Percentiles rank a stretch among this genome's conserved stretches.
These are phyloP conservation scores for Paecilomyces sp. DNA, from an alignment of 2,329 filamentous ascomycete species.

Conservation along the genomic window DNA sequence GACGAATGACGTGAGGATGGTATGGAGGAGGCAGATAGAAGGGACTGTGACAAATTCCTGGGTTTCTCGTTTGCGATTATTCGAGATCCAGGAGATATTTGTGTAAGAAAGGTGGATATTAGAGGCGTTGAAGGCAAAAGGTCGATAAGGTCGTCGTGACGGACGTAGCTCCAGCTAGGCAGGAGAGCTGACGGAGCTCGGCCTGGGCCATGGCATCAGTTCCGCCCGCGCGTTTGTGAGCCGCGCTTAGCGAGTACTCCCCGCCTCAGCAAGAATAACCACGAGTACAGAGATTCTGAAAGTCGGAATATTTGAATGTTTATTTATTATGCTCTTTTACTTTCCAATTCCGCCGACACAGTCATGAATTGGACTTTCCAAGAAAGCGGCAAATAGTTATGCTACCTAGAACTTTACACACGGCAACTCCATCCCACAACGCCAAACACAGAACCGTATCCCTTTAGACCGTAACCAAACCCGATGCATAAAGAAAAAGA, in stretches of 20 bases:
- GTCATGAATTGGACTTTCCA: background rate
- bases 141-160: background rate
- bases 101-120: background rate
- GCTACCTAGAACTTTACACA: background rate
- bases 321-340: too few species aligned
- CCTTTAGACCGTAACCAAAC: background rate
- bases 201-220: constrained; percentile 9
- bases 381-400: background rate
- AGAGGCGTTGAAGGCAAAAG: background rate
- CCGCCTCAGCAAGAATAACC: background rate
- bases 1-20: constrained; percentile 13
- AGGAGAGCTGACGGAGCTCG: constrained; percentile 33
- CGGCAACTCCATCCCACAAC: background rate
- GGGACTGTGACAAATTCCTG: background rate
- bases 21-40: background rate
- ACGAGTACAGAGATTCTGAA: background rate
- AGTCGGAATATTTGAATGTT: too few species aligned
- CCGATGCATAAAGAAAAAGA: background rate
- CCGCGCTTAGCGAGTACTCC: constrained; percentile 4
- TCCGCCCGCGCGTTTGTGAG: constrained; percentile 2
- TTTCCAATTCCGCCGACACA: background rate
- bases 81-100: background rate
- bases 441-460: background rate
- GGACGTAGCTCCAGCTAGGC: constrained; percentile 16
- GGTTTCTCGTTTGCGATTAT: background rate